Evolutionary conservation across 2,329 filamentous ascomycete species (phyloP).

Genomic region (Aspergillus arachidicola): DNA sequence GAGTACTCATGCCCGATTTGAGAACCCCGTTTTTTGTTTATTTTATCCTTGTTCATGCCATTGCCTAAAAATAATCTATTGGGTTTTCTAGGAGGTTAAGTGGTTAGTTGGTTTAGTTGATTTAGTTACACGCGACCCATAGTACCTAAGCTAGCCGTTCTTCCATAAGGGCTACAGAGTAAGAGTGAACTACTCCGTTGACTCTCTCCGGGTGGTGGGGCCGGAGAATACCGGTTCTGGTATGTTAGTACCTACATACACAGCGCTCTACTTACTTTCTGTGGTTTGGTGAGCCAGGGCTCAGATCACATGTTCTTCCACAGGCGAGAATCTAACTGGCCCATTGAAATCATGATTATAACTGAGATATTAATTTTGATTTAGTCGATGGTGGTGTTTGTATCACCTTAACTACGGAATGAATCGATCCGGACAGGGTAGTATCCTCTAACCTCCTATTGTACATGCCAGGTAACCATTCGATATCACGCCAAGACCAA

Average conservation of each 20-base stretch:
- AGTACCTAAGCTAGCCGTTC: too few species aligned
- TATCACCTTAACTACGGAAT: not conserved
- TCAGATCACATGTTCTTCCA: conserved; percentile 25
- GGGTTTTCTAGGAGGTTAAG: not conserved
- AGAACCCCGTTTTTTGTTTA: not conserved
- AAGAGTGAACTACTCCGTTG: not conserved
- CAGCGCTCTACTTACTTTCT: too few species aligned
- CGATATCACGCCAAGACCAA: not conserved
- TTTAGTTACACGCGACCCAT: too few species aligned
- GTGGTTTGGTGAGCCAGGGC: conserved; percentile 13
- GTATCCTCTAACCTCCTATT: too few species aligned
- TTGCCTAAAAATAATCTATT: not conserved
- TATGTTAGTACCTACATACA: too few species aligned
- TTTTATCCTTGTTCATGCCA: not conserved
- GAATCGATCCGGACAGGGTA: not conserved
- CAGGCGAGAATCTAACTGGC: conserved; percentile 17
- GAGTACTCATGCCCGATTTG: not conserved
- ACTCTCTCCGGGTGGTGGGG: conserved; percentile 33
- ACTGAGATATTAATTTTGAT: not conserved
- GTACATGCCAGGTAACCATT: not conserved
- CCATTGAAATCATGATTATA: not conserved
- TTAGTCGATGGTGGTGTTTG: not conserved
- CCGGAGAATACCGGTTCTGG: conserved; percentile 19
- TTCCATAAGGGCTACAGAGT: too few species aligned
- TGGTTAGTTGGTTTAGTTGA: too few species aligned